Percentiles rank a stretch among this genome's conserved stretches.
These are phyloP conservation scores for Cordyceps sp. DNA, from an alignment of 2,329 filamentous ascomycete genomes.

Conservation along the genomic window DNA sequence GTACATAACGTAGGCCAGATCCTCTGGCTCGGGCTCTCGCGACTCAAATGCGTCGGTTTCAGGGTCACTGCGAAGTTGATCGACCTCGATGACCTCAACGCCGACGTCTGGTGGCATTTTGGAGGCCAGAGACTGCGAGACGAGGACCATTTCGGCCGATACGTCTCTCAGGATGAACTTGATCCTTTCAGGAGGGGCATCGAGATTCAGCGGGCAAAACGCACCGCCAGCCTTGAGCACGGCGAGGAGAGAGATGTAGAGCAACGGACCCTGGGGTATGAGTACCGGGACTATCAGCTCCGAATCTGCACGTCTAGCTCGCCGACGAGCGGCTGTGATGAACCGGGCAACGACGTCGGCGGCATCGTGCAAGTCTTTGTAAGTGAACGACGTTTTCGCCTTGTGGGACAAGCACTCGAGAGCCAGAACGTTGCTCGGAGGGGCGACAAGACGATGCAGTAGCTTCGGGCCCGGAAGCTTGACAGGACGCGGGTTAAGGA, in stretches of 20 bases:
- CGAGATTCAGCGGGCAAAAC: conserved; percentile 71
- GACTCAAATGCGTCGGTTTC: neutral
- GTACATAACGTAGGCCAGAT: conserved; percentile 80
- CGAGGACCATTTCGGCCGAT: conserved; percentile 50
- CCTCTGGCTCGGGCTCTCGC: conserved; percentile 11
- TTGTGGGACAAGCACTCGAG: conserved; percentile 15
- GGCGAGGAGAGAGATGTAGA: conserved; percentile 65
- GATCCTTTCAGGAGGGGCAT: conserved; percentile 61
- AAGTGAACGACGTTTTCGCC: conserved; percentile 31
- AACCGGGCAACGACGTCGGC: conserved; percentile 38
- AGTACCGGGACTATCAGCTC: conserved; percentile 55
- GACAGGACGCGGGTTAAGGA: conserved; percentile 26
- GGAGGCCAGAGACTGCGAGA: conserved; percentile 29
- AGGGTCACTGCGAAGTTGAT: conserved; percentile 2
- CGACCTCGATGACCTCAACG: conserved; percentile 19
- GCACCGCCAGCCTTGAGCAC: conserved; percentile 68
- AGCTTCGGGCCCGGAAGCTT: conserved; percentile 25
- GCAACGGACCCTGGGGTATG: conserved; percentile 55
- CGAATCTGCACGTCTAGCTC: conserved; percentile 1
- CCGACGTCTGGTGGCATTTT: conserved; percentile 17
- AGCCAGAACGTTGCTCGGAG: conserved; percentile 9
- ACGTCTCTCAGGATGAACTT: conserved; percentile 72
- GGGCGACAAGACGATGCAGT: conserved; percentile 43
- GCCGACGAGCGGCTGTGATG: conserved; percentile 15
- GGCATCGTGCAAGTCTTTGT: conserved; percentile 40